These are phyloP conservation scores for Theileria annulata DNA, from an alignment of 169 alveolate species.

Conservation along the genomic window DNA sequence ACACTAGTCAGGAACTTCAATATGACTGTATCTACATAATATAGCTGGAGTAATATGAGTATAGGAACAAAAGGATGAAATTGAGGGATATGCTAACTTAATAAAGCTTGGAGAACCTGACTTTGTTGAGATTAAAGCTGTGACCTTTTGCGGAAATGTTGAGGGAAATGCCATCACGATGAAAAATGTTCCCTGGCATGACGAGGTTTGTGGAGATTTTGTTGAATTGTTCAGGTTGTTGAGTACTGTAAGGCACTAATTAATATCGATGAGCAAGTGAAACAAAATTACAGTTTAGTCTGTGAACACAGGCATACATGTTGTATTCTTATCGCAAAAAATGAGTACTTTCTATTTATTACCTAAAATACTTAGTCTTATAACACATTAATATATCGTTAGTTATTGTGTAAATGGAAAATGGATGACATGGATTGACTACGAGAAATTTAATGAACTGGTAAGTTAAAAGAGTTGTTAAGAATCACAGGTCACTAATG, in stretches of 20 bases:
- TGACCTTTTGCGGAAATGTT: conserved; percentile 86
- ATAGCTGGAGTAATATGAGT: not conserved
- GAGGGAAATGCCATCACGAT: conserved; percentile 81
- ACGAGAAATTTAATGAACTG: conserved; percentile 78
- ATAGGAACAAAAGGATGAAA: conserved; percentile 66
- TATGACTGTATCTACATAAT: conserved; percentile 50
- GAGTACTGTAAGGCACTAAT: conserved; percentile 62
- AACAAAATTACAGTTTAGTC: conserved; percentile 78
- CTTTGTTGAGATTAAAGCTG: conserved; percentile 86
- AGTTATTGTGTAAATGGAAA: conserved; percentile 74
- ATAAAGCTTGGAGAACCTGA: conserved; percentile 80
- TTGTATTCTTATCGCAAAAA: conserved; percentile 77
- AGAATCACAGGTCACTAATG: conserved; percentile 40
- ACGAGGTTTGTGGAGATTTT: conserved; percentile 66
- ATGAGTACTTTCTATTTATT: conserved; percentile 45
- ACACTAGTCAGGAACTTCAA: conserved; percentile 80
- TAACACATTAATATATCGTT: not conserved
- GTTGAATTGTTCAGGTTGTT: conserved; percentile 39
- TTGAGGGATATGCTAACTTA: conserved; percentile 76
- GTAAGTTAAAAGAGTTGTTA: conserved; percentile 27
- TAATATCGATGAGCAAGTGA: conserved; percentile 30
- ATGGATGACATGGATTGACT: conserved; percentile 90
- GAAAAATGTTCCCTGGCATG: conserved; percentile 84
- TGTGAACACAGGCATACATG: conserved; percentile 88
- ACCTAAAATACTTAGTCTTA: too few relatives aligned